A percentile compares a stretch with the other conserved stretches of the same genome.
Evolutionary conservation across 805 yeast species (phyloP).

Genomic region (Candida bentonensis): DNA sequence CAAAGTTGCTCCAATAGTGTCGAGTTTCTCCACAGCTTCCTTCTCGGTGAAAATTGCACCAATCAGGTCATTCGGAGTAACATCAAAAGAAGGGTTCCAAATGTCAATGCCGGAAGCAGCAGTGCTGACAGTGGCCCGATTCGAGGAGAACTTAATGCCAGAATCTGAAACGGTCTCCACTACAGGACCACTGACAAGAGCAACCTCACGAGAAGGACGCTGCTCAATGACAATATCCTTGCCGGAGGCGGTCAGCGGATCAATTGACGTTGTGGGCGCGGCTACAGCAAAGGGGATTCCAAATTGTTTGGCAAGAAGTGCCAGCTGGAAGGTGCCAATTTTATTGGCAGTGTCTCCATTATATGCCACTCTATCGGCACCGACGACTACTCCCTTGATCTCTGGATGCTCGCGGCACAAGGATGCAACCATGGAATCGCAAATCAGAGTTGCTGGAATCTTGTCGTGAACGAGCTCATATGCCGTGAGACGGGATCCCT

Average conservation of each 20-base stretch:
- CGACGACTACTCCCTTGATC: constrained; percentile 79
- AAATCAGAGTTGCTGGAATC: constrained; percentile 77
- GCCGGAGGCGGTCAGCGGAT: constrained; percentile 50
- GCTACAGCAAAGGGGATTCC: constrained; percentile 81
- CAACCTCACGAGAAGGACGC: constrained; percentile 69
- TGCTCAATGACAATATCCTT: constrained; percentile 73
- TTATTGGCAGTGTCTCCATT: constrained; percentile 96
- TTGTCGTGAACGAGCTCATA: constrained; percentile 75
- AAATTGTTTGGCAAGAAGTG: constrained; percentile 53
- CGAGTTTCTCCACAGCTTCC: constrained; percentile 34
- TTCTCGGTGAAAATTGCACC: constrained; percentile 87
- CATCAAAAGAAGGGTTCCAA: constrained; percentile 96
- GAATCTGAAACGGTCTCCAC: constrained; percentile 25
- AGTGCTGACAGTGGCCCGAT: constrained; percentile 45
- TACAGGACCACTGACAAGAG: constrained; percentile 57
- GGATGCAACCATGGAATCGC: constrained; percentile 86
- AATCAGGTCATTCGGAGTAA: constrained; percentile 70
- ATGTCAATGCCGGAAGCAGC: constrained; percentile 78
- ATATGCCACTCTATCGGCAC: constrained; percentile 85
- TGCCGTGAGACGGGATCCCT: constrained; percentile 88
- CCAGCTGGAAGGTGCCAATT: constrained; percentile 86
- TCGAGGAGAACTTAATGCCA: constrained; percentile 5
- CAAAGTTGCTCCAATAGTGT: neutral
- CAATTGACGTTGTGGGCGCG: constrained; percentile 90
- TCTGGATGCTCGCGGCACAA: constrained; percentile 48